These are phyloP conservation scores for Picochlorum costavermella DNA, from an alignment of 139 green algal genomes.

Conservation along the genomic window DNA sequence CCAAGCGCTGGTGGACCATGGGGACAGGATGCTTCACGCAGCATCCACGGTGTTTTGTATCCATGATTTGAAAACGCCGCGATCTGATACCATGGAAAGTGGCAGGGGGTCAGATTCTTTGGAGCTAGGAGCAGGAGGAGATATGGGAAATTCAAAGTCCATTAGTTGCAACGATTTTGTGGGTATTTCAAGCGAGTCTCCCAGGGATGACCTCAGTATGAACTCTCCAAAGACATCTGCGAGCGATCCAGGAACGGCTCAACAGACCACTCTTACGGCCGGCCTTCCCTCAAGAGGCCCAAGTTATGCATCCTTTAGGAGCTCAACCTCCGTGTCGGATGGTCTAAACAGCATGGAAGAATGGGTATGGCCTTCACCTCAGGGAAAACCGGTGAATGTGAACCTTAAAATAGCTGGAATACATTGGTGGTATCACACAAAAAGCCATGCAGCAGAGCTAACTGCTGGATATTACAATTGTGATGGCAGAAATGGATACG, in stretches of 20 bases:
- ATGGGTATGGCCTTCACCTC: slow-evolving; percentile 6
- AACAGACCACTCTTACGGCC: too few species aligned
- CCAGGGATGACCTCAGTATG: background rate
- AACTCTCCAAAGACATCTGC: background rate
- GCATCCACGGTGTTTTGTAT: slow-evolving; percentile 36
- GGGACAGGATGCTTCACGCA: slow-evolving; percentile 38
- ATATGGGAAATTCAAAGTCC: background rate
- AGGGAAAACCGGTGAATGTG: slow-evolving; percentile 14
- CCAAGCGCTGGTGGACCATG: slow-evolving; percentile 40
- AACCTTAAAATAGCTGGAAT: slow-evolving; percentile 58
- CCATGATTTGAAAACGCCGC: slow-evolving; percentile 2
- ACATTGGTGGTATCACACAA: slow-evolving; percentile 87
- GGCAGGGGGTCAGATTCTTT: background rate
- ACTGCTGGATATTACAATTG: slow-evolving; percentile 97
- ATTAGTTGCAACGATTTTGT: slow-evolving; percentile 1
- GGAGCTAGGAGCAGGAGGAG: background rate
- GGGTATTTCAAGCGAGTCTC: slow-evolving; percentile 1
- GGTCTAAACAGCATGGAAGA: slow-evolving; percentile 7
- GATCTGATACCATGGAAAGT: background rate
- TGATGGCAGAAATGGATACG: slow-evolving; percentile 64
- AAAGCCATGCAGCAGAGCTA: slow-evolving; percentile 83
- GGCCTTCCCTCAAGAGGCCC: background rate
- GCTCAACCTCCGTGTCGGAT: slow-evolving; percentile 6
- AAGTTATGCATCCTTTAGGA: slow-evolving; percentile 12
- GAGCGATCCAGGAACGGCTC: background rate